Base-by-base conservation (phyloP, 495 filamentous ascomycete genomes). In the Aspergillus heteromorphus region DNA sequence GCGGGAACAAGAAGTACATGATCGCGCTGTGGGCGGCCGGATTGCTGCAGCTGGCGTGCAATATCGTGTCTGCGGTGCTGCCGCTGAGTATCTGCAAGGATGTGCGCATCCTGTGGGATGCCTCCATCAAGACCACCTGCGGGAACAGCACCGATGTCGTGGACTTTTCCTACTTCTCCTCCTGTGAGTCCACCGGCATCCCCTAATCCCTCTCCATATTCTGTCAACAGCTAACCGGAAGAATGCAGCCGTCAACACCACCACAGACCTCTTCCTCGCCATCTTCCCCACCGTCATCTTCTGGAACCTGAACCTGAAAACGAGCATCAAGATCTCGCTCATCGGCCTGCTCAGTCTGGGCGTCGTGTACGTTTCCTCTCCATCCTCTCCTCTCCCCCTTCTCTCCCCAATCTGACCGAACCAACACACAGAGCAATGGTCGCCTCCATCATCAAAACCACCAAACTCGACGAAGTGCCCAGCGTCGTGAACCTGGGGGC, bases 381-480 rank as follows among this genome's bases (percentile, higher is more conserved):
- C 48, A 0, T n/a, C 38, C 21, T 17, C 13, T 21, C 4, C 54
- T 7, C 23, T 7, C 23, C 23, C 23, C 23, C 23, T 27, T 27
- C 23, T 7, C 23, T 7, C 23, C 23, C 23, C 23, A n/a, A n/a
- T n/a, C n/a, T n/a, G n/a, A n/a, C n/a, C n/a, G 51, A 43, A 60
- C 52, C 19, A 53, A 11, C 49, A 40, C 2, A 49, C 49, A 69
- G 69, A 2, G 70, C 68, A 9, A 70, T 71, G 68, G 45, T 65
- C 21, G 72, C 73, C 13, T 75, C 72, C n/a, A 71, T 74, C 38
- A 60, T 76, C 58, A 74, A 75, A 40, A 75, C 73, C 6, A 67
- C 70, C 19, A 72, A 73, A 34, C 67, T 70, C 40, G 49, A 61
- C 54, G 45, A 68, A 16, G 52, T 75, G 9, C 69, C 67, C 20